Evolutionary conservation across 2,329 filamentous ascomycete species (phyloP).

Genomic region (Akanthomyces dipterigenus): DNA sequence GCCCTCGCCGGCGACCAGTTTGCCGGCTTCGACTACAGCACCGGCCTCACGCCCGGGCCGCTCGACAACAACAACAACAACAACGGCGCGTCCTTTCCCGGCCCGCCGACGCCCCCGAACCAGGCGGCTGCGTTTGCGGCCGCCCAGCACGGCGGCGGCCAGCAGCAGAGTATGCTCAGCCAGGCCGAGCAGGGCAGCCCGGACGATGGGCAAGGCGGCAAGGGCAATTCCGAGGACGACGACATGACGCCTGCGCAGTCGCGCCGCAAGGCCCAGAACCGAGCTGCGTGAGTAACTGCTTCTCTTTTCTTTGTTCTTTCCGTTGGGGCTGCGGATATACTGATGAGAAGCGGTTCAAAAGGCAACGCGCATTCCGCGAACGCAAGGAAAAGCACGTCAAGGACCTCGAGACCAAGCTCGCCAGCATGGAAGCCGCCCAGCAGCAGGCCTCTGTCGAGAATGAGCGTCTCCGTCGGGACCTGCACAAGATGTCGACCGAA

Average conservation of each 20-base stretch:
- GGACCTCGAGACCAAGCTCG: conserved; percentile 83
- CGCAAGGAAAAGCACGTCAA: conserved; percentile 92
- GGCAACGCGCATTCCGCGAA: conserved; percentile 92
- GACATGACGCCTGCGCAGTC: conserved; percentile 52
- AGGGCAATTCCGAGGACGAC: conserved; percentile 39
- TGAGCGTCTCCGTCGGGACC: conserved; percentile 73
- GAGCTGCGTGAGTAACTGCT: conserved; percentile 54
- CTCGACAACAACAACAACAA: conserved; percentile 16
- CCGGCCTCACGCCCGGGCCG: conserved; percentile 24
- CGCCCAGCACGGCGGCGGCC: conserved; percentile 13
- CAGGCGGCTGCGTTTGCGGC: conserved; percentile 24
- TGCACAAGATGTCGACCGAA: conserved; percentile 79
- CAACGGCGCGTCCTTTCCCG: conserved; percentile 25
- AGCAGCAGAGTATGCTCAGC: conserved; percentile 16
- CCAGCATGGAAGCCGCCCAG: conserved; percentile 66
- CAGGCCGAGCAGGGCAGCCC: conserved; percentile 21
- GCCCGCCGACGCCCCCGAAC: conserved; percentile 47
- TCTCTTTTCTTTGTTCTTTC: not conserved
- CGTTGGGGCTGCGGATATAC: not conserved
- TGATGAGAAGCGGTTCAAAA: conserved; percentile 28
- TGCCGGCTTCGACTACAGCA: conserved; percentile 37
- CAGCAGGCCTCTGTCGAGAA: conserved; percentile 73
- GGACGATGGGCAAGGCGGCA: conserved; percentile 23
- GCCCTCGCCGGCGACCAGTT: conserved; percentile 40
- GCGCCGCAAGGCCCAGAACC: conserved; percentile 54